Evolutionary conservation across 805 yeast genomes (phyloP).

Genomic region (Pichia sporocuriosa): DNA sequence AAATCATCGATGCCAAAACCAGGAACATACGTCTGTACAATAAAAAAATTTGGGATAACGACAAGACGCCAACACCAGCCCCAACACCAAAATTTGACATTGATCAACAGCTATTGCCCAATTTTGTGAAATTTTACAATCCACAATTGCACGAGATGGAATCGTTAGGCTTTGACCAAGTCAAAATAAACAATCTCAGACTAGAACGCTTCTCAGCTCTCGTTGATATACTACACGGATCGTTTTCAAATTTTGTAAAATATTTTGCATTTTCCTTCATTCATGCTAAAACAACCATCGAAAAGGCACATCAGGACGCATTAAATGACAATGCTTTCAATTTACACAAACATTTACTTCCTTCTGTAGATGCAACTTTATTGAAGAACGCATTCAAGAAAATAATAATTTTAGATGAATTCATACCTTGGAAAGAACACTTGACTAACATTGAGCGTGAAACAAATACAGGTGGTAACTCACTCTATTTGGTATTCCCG

Average conservation of each 20-base stretch:
- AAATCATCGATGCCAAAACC: constrained; percentile 78
- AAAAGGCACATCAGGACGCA: constrained; percentile 43
- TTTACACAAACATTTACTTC: not conserved
- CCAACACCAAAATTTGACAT: constrained; percentile 52
- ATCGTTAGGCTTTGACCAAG: constrained; percentile 12
- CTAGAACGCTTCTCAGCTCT: constrained; percentile 57
- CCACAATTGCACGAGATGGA: constrained; percentile 69
- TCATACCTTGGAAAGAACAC: constrained; percentile 81
- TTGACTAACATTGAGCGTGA: constrained; percentile 42
- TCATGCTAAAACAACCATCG: constrained; percentile 75
- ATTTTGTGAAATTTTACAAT: constrained; percentile 67
- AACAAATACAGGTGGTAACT: constrained; percentile 45
- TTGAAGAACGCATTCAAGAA: not conserved
- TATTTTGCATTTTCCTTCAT: constrained; percentile 80
- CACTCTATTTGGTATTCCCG: not conserved
- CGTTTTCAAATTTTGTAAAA: constrained; percentile 58
- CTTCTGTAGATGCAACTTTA: not conserved
- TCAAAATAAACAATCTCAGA: constrained; percentile 46
- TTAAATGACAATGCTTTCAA: not conserved
- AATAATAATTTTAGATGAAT: constrained; percentile 61
- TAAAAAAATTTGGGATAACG: constrained; percentile 39
- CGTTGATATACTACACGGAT: constrained; percentile 69
- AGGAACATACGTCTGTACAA: constrained; percentile 70
- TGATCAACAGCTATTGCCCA: constrained; percentile 64
- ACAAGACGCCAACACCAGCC: constrained; percentile 20